phyloP scores from a whole-genome alignment of 768 basidiomycete species.

The Cystobasidium ongulense region DNA sequence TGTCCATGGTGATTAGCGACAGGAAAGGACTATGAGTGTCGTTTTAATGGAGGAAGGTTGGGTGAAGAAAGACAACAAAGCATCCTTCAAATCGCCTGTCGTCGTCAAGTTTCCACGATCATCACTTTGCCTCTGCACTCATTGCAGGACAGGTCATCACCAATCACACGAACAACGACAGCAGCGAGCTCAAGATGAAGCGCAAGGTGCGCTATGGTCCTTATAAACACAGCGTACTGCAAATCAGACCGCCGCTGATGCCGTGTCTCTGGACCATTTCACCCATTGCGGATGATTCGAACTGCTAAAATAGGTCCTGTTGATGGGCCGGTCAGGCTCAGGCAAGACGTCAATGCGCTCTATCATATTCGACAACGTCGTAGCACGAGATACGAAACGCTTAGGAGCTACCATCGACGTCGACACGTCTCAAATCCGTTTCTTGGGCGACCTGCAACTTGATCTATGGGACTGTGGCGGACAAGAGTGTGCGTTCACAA shows the following conservation, averaged over 20 bases:
- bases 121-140: not conserved
- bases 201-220: conserved; percentile 2
- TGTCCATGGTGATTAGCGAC: conserved; percentile 1
- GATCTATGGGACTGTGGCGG: conserved; percentile 99
- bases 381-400: conserved; percentile 78
- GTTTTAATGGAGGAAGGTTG: not conserved
- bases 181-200: conserved; percentile 11
- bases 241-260: not conserved
- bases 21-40: not conserved
- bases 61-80: not conserved
- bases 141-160: not conserved
- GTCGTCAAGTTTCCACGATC: not conserved
- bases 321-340: conserved; percentile 84
- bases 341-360: conserved; percentile 90
- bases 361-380: conserved; percentile 94
- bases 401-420: conserved; percentile 96
- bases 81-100: not conserved
- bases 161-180: not conserved
- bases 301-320: conserved; percentile 59
- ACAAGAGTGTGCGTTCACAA: conserved; percentile 56
- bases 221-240: too few relatives aligned
- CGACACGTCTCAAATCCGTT: conserved; percentile 93
- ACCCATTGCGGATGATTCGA: not conserved
- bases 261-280: not conserved
- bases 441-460: conserved; percentile 88